A percentile compares a stretch with the other conserved stretches of the same genome.
Evolutionary conservation across 768 basidiomycete species (phyloP).

Genomic region (Trichaptum fuscoviolaceum): DNA sequence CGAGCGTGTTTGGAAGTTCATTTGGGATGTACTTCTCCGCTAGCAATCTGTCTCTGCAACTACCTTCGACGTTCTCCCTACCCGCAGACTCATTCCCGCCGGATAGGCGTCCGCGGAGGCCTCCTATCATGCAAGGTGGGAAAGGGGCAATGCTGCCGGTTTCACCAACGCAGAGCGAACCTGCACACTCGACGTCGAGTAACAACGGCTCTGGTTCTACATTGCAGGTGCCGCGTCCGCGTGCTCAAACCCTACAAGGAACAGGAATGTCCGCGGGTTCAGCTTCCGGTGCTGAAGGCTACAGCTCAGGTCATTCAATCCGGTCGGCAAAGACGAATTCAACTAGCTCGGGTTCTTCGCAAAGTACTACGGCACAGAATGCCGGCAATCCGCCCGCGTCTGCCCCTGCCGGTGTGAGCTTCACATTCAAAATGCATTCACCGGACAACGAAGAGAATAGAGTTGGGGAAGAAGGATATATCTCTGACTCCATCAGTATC

Average conservation of each 20-base stretch:
- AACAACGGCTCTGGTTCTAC: not conserved
- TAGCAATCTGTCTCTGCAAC: conserved; percentile 28
- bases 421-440: not conserved
- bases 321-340: not conserved
- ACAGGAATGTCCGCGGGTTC: not conserved
- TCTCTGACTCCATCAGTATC: not conserved
- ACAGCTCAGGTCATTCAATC: not conserved
- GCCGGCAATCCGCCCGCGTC: conserved; percentile 1
- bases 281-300: not conserved
- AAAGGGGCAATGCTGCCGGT: not conserved
- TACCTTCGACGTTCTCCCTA: conserved; percentile 2
- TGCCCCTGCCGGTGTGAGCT: not conserved
- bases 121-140: not conserved
- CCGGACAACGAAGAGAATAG: not conserved
- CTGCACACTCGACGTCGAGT: not conserved
- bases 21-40: conserved; percentile 55
- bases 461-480: not conserved
- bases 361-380: not conserved
- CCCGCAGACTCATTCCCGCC: not conserved
- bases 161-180: not conserved
- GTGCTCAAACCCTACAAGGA: not conserved
- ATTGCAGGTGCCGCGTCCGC: not conserved
- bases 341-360: not conserved
- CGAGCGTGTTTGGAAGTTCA: conserved; percentile 29
- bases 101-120: not conserved